Evolutionary conservation across 164 flowering plant species (phyloP), one percentile per base, ranked within the genome.

Genomic region (Cinnamomum micranthum): DNA sequence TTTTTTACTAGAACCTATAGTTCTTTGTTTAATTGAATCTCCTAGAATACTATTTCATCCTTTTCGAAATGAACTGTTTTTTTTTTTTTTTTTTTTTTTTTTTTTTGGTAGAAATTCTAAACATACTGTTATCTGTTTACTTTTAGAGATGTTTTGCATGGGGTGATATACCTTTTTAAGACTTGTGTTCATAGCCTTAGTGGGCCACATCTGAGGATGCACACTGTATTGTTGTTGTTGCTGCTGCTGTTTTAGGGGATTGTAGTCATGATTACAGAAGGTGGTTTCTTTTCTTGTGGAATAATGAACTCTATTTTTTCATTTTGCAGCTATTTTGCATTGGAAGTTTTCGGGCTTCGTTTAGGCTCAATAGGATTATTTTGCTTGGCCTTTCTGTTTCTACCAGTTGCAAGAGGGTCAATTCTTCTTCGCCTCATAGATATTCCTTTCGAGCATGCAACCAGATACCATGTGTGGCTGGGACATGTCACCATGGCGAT

Each of bases 381-480:
- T 78, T 91, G 95, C 89, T 70, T 90, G 83, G 92, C 84, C 28
- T 89, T 95, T 85, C 76, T 95, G 74, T 95, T 95, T 80, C 81
- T 95, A 73, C 98, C 97, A 25, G 67, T 95, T 65, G 73, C 99
- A 77, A 90, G 97, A 71, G 99, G 97, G 24, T 93, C 97, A 5
- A 78, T 87, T 79, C 93, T 95, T 77, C 94, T 95, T n/a, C 93
- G 92, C 23, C 78, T 89, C 62, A 80, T 91, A 47, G 95, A 93
- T 79, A 89, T 95, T 77, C 99, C 98, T 28, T 95, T 95, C 72
- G 99, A 95, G 84, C 97, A 93, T 82, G 95, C 99, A 15, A 87
- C 97, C 13, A 87, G 84, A 82, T 95, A 95, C 71, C 99, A 95
- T 72, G 91, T 95, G 4, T 95, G 99, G 99, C 80, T 95, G 78